phyloP scores from a whole-genome alignment of 371 early-diverging fungal species.

The Apophysomyces variabilis region DNA sequence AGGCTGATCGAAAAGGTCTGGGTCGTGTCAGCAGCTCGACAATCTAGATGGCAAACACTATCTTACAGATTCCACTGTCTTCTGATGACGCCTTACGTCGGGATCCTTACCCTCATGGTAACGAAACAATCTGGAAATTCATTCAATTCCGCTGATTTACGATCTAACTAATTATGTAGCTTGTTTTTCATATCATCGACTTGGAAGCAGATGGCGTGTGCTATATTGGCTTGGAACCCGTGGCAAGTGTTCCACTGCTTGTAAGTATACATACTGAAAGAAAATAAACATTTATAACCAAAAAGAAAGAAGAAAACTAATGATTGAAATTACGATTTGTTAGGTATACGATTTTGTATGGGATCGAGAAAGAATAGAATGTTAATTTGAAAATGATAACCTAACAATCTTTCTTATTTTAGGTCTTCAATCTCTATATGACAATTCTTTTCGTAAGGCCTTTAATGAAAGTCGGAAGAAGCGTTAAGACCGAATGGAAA shows the following conservation, averaged over 20 bases:
- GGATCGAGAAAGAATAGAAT: background rate
- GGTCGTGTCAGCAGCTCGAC: slow-evolving; percentile 39
- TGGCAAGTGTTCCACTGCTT: slow-evolving; percentile 50
- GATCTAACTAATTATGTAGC: slow-evolving; percentile 19
- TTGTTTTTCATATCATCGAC: slow-evolving; percentile 47
- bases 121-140: background rate
- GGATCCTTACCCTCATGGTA: slow-evolving; percentile 54
- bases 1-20: slow-evolving; percentile 42
- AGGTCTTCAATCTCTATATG: slow-evolving; percentile 54
- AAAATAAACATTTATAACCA: background rate
- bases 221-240: slow-evolving; percentile 49
- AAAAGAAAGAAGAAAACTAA: background rate
- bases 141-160: background rate
- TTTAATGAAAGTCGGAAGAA: slow-evolving; percentile 34
- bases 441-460: slow-evolving; percentile 53
- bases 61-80: slow-evolving; percentile 46
- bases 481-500: slow-evolving; percentile 39
- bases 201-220: slow-evolving; percentile 46
- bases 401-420: background rate
- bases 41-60: slow-evolving; percentile 33
- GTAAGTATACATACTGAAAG: slow-evolving; percentile 24
- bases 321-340: slow-evolving; percentile 7
- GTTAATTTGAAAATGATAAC: background rate
- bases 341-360: slow-evolving; percentile 54
- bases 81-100: slow-evolving; percentile 47